phyloP scores from a whole-genome alignment of 176 grass and related monocot species.

The Carex scoparia region DNA sequence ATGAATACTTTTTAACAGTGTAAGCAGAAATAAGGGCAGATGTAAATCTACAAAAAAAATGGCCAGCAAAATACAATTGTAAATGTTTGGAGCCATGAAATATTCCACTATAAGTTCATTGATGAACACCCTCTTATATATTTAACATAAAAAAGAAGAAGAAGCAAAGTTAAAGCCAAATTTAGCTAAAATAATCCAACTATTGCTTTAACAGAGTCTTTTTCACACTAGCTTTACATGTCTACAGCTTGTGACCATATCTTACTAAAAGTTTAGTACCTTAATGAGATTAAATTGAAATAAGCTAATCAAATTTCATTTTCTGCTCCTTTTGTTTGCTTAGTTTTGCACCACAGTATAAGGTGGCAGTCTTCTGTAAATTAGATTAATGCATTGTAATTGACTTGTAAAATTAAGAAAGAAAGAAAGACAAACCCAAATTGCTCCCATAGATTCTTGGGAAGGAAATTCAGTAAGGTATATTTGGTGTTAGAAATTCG shows the following conservation, averaged over 20 bases:
- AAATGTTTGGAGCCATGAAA: background rate
- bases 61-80: background rate
- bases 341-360: background rate
- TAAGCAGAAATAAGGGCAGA: background rate
- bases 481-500: slow-evolving; percentile 87
- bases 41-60: background rate
- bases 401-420: background rate
- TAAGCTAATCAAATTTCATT: background rate
- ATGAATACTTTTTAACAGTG: background rate
- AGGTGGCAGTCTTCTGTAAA: background rate
- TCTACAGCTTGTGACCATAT: background rate
- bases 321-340: background rate
- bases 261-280: background rate
- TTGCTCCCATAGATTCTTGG: slow-evolving; percentile 96
- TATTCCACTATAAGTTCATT: background rate
- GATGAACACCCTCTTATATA: background rate
- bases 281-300: background rate
- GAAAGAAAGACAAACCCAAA: slow-evolving; percentile 44
- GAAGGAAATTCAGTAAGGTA: slow-evolving; percentile 79
- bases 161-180: background rate
- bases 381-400: background rate
- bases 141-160: background rate
- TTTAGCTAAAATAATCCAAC: background rate
- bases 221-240: background rate
- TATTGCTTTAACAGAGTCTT: background rate